phyloP scores from a whole-genome alignment of 345 rosid species.

The Salix udensis region DNA sequence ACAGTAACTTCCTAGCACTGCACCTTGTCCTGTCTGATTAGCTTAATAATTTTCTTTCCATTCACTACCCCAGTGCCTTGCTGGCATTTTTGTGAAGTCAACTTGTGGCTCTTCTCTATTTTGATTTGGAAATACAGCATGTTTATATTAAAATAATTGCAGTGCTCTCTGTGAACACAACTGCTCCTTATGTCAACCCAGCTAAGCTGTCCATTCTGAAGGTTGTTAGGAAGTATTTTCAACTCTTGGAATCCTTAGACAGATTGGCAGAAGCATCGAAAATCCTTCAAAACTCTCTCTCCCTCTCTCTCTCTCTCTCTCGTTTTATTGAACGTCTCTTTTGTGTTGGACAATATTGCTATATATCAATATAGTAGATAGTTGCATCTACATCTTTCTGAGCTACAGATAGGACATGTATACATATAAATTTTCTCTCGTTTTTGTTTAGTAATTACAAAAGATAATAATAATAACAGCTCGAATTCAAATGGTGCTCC shows the following conservation, averaged over 20 bases:
- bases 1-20: not conserved
- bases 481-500: not conserved
- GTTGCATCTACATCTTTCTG: slow-evolving; percentile 2
- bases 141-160: too few relatives aligned
- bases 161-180: too few relatives aligned
- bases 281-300: not conserved
- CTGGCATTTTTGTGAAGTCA: not conserved
- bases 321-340: not conserved
- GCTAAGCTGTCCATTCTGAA: not conserved
- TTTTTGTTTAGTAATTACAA: slow-evolving; percentile 22
- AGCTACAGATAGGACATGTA: slow-evolving; percentile 6
- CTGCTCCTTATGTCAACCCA: not conserved
- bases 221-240: not conserved
- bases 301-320: not conserved
- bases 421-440: not conserved
- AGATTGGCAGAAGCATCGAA: not conserved
- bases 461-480: not conserved
- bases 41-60: too few relatives aligned
- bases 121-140: not conserved
- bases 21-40: not conserved
- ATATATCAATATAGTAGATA: not conserved
- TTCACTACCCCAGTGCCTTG: too few relatives aligned
- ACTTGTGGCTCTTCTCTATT: not conserved
- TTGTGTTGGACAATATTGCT: not conserved
- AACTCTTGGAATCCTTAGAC: not conserved